Percentiles rank a stretch among this genome's conserved stretches.
phyloP scores from a whole-genome alignment of 2,329 filamentous ascomycete genomes.

The Cylindrodendrum hubeiense region DNA sequence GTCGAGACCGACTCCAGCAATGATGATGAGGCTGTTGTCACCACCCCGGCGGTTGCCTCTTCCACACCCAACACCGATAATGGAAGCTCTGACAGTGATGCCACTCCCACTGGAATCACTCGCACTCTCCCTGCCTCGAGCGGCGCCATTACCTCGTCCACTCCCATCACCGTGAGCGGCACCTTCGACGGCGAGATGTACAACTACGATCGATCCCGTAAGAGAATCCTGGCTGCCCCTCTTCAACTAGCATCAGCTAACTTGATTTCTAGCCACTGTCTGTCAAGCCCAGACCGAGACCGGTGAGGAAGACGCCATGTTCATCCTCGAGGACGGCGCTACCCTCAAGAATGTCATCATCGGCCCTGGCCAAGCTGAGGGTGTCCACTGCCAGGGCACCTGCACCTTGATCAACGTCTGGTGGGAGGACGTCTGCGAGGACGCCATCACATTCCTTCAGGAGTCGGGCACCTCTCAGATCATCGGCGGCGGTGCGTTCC shows the following conservation, averaged over 20 bases:
- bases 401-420: conserved; percentile 57
- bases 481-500: conserved; percentile 56
- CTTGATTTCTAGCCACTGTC: conserved; percentile 2
- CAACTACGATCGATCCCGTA: conserved; percentile 40
- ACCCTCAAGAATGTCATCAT: conserved; percentile 67
- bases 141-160: conserved; percentile 29
- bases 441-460: conserved; percentile 52
- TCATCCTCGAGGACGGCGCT: conserved; percentile 63
- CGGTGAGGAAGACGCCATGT: conserved; percentile 56
- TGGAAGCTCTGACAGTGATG: conserved; percentile 14
- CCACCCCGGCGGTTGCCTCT: neutral
- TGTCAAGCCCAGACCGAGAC: conserved; percentile 46
- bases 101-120: conserved; percentile 28
- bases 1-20: conserved; percentile 8
- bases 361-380: conserved; percentile 61
- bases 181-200: conserved; percentile 37
- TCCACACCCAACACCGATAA: conserved; percentile 1
- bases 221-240: neutral
- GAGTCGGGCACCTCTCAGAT: conserved; percentile 55
- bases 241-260: neutral
- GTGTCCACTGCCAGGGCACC: conserved; percentile 62
- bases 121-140: conserved; percentile 38
- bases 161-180: conserved; percentile 36
- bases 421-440: conserved; percentile 56
- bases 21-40: neutral